These are phyloP conservation scores for Chrysoporthe cubensis DNA, from an alignment of 2,329 filamentous ascomycete genomes.

Conservation along the genomic window DNA sequence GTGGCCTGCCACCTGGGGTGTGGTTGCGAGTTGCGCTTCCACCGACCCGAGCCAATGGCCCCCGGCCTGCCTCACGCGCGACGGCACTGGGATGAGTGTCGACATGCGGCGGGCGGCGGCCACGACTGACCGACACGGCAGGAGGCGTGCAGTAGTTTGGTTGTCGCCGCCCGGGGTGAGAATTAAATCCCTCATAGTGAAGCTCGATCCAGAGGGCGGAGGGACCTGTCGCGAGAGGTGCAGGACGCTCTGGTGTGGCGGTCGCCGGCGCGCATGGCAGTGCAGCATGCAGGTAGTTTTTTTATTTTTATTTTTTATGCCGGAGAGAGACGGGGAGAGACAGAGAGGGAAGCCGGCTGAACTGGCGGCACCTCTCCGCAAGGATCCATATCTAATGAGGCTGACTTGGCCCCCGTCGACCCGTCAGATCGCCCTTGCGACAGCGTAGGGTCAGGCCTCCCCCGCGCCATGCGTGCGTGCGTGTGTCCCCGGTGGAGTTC, in stretches of 20 bases:
- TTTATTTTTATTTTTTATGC: too few relatives aligned
- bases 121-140: constrained; percentile 4
- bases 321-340: too few relatives aligned
- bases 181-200: constrained; percentile 16
- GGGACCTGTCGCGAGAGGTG: background rate
- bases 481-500: background rate
- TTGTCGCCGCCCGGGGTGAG: background rate
- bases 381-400: background rate
- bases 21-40: background rate
- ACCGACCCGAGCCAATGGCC: constrained; percentile 1
- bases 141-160: constrained; percentile 13
- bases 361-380: background rate
- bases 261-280: background rate
- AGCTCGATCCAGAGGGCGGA: constrained; percentile 1
- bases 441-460: background rate
- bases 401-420: background rate
- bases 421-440: background rate
- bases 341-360: background rate
- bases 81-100: background rate
- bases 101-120: constrained; percentile 2
- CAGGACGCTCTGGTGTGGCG: background rate
- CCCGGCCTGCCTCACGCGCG: background rate
- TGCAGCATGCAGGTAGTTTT: background rate
- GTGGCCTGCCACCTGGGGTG: background rate
- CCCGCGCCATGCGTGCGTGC: too few relatives aligned